Evolutionary conservation across 805 yeast genomes (phyloP).

Genomic region (Candida morakotiae): DNA sequence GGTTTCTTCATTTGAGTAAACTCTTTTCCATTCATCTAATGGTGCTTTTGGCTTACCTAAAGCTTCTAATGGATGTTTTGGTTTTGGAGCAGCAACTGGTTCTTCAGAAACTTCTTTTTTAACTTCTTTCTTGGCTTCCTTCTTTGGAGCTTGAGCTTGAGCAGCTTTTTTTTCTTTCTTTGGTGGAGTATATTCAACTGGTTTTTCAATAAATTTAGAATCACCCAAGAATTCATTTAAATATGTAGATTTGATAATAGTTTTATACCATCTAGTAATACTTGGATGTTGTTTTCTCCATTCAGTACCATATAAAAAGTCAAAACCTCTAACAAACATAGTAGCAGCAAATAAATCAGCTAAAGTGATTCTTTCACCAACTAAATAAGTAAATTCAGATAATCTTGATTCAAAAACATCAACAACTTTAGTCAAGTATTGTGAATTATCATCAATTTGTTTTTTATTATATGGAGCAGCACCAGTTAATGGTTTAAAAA

Average conservation of each 20-base stretch:
- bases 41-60: conserved; percentile 69
- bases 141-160: conserved; percentile 39
- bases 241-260: conserved; percentile 44
- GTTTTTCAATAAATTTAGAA: conserved; percentile 59
- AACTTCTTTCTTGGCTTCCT: conserved; percentile 30
- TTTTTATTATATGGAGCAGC: conserved; percentile 74
- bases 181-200: conserved; percentile 65
- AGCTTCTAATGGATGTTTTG: conserved; percentile 86
- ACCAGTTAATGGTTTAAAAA: conserved; percentile 63
- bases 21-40: conserved; percentile 93
- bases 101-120: conserved; percentile 30
- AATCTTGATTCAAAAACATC: conserved; percentile 54
- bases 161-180: conserved; percentile 66
- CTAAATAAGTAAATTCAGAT: conserved; percentile 60
- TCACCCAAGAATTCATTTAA: conserved; percentile 47
- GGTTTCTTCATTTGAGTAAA: conserved; percentile 95
- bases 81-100: conserved; percentile 62
- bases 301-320: conserved; percentile 55
- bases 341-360: conserved; percentile 64
- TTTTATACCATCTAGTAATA: conserved; percentile 67
- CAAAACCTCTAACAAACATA: conserved; percentile 51
- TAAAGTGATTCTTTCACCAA: conserved; percentile 49
- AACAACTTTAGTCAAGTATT: conserved; percentile 34
- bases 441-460: conserved; percentile 45
- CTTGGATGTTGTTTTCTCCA: conserved; percentile 65